Conservation (phyloP, 2,329 filamentous ascomycete genomes). For the Fusarium sp. region DNA sequence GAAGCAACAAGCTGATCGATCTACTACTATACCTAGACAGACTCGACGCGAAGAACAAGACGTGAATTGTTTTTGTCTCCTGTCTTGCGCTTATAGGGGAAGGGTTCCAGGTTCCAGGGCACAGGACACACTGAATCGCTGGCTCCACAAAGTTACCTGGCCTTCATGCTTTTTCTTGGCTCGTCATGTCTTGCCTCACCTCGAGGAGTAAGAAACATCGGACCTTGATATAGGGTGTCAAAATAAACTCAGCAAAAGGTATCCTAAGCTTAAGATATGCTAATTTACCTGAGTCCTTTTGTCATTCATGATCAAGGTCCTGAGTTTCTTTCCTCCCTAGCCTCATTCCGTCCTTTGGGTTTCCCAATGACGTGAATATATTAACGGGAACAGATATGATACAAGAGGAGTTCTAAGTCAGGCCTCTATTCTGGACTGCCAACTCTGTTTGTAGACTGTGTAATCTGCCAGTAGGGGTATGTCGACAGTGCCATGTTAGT, state of each 20-base stretch:
- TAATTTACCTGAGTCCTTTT: background rate
- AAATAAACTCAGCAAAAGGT: too few relatives aligned
- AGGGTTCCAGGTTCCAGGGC: background rate
- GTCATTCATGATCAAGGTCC: background rate
- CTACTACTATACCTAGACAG: background rate
- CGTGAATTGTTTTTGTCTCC: conserved; percentile 5
- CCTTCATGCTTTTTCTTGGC: too few relatives aligned
- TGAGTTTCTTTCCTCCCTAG: background rate
- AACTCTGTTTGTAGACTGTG: background rate
- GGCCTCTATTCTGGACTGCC: background rate
- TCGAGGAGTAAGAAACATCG: too few relatives aligned
- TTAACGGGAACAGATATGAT: background rate
- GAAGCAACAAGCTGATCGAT: background rate
- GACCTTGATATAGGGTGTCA: too few relatives aligned
- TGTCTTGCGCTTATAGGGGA: background rate
- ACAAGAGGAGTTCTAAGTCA: background rate
- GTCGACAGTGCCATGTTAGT: background rate
- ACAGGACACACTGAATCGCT: background rate
- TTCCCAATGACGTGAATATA: background rate
- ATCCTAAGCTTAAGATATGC: too few relatives aligned
- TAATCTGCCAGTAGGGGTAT: background rate
- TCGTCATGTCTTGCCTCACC: too few relatives aligned
- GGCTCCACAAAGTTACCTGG: too few relatives aligned
- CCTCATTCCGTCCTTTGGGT: background rate
- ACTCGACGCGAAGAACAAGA: background rate